Evolutionary conservation across 2,329 filamentous ascomycete species (phyloP).

Genomic region (Apiospora saccharicola): DNA sequence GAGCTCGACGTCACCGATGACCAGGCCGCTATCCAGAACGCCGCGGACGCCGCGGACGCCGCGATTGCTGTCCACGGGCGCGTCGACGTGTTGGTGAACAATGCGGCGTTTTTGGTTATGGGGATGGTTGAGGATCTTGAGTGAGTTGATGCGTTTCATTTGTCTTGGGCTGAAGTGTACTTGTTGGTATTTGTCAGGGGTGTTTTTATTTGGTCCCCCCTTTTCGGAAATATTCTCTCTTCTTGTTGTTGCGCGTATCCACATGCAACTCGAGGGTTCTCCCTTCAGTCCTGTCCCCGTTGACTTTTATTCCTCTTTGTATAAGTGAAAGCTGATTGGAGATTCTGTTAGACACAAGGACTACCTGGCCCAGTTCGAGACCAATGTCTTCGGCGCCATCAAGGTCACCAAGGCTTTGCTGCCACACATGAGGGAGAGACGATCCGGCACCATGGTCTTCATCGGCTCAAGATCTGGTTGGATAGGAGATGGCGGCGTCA

Average conservation of each 20-base stretch:
- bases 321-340: not conserved
- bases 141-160: not conserved
- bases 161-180: not conserved
- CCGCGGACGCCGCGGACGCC: no score
- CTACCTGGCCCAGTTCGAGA: constrained; percentile 31
- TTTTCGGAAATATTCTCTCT: not conserved
- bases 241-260: no score
- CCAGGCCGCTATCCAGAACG: no score
- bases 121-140: not conserved
- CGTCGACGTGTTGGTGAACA: no score
- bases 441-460: constrained; percentile 31
- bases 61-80: no score
- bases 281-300: not conserved
- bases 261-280: not conserved
- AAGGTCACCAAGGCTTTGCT: constrained; percentile 32
- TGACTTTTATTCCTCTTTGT: not conserved
- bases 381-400: constrained; percentile 31
- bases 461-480: constrained; percentile 32
- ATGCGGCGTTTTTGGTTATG: not conserved
- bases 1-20: no score
- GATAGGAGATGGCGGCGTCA: constrained; percentile 29
- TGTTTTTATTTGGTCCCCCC: not conserved
- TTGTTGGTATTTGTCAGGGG: not conserved
- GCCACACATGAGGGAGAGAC: constrained; percentile 29
- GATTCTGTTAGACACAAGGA: not conserved